These are phyloP conservation scores for Metschnikowia noctiluminum DNA, from an alignment of 805 yeast species.

Conservation along the genomic window DNA sequence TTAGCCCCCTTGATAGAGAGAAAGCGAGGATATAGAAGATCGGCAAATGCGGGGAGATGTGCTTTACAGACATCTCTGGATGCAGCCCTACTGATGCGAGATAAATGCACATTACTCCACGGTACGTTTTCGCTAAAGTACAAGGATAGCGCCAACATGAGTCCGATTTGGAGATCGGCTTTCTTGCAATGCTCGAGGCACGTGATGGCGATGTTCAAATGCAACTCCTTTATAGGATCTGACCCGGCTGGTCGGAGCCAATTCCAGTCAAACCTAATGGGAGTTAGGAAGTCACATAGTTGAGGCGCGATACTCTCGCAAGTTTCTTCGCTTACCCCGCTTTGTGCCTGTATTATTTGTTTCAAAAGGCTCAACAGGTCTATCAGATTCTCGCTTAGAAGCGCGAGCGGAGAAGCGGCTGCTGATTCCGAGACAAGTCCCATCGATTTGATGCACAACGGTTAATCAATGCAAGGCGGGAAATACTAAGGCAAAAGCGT, in stretches of 20 bases:
- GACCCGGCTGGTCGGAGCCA: constrained; percentile 4
- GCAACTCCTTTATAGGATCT: background rate
- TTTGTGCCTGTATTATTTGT: background rate
- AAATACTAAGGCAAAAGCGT: too few species aligned
- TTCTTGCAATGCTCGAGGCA: constrained; percentile 4
- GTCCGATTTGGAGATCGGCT: constrained; percentile 3
- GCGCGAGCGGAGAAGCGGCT: constrained; percentile 1
- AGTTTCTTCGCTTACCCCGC: background rate
- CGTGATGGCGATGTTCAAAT: constrained; percentile 8
- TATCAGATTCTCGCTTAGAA: constrained; percentile 6
- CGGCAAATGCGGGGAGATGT: background rate
- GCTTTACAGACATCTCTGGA: background rate
- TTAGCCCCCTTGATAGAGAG: constrained; percentile 2
- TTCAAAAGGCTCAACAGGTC: constrained; percentile 2
- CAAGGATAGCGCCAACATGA: constrained; percentile 12
- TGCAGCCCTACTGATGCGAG: constrained; percentile 3
- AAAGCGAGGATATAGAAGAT: background rate
- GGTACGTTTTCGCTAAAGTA: constrained; percentile 30
- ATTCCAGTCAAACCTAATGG: constrained; percentile 1
- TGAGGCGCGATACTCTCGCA: background rate
- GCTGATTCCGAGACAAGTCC: constrained; percentile 1
- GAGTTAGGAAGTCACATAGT: background rate
- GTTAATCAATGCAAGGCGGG: too few species aligned
- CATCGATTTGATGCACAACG: background rate
- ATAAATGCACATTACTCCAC: constrained; percentile 20